A percentile compares a stretch with the other conserved stretches of the same genome.
Evolutionary conservation across 495 filamentous ascomycete genomes (phyloP).

Genomic region (Tuber brumale): DNA sequence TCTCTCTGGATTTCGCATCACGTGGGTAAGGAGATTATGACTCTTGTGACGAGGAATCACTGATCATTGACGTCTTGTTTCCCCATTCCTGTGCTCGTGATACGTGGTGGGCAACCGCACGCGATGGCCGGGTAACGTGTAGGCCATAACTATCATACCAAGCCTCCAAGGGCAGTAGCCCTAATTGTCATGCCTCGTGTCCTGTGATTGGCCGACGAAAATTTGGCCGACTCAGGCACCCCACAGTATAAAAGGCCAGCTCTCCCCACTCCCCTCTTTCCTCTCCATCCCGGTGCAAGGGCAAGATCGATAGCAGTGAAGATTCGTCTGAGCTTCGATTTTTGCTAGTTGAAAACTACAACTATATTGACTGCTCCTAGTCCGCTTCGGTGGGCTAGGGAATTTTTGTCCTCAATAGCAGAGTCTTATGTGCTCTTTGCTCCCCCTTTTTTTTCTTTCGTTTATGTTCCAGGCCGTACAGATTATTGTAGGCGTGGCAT

Average conservation of each 20-base stretch:
- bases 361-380: conserved; percentile 46
- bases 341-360: conserved; percentile 57
- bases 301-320: conserved; percentile 52
- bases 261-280: conserved; percentile 31
- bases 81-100: no score
- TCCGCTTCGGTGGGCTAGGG: conserved; percentile 45
- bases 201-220: not conserved
- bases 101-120: no score
- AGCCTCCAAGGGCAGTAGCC: not conserved
- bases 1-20: not conserved
- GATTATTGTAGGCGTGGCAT: conserved; percentile 16
- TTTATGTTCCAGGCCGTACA: conserved; percentile 23
- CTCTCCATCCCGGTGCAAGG: conserved; percentile 49
- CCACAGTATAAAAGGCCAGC: conserved; percentile 36
- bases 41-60: not conserved
- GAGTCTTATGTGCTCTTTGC: conserved; percentile 12
- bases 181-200: not conserved
- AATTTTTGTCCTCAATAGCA: conserved; percentile 44
- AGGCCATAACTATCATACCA: not conserved
- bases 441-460: conserved; percentile 14
- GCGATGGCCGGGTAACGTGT: not conserved
- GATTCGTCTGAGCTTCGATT: conserved; percentile 53
- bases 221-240: not conserved
- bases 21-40: not conserved
- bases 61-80: not conserved